phyloP scores from a whole-genome alignment of 306 rosid species.

The Malus sylvestris region DNA sequence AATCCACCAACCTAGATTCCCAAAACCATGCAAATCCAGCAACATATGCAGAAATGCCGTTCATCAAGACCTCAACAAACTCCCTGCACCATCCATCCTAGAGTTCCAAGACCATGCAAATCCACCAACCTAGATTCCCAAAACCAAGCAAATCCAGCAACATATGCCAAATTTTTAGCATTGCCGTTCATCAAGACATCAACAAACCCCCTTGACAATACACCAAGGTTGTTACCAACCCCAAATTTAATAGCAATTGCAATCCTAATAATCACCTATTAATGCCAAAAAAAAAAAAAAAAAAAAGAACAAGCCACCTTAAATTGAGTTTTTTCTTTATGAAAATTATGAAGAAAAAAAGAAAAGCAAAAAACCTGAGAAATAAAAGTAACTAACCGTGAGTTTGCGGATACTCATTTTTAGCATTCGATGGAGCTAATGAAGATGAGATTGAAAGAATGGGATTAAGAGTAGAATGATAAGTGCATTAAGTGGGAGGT shows the following conservation, averaged over 20 bases:
- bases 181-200: slow-evolving; percentile 22
- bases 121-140: slow-evolving; percentile 52
- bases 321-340: no score
- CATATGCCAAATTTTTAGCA: no score
- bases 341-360: no score
- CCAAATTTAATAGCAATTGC: slow-evolving; percentile 59
- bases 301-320: no score
- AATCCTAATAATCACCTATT: slow-evolving; percentile 44
- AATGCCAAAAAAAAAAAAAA: no score
- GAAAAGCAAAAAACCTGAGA: no score
- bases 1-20: slow-evolving; percentile 46
- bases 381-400: no score
- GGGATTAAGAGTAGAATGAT: no score
- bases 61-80: slow-evolving; percentile 41
- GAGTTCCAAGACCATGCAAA: slow-evolving; percentile 61
- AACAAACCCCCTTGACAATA: slow-evolving; percentile 44
- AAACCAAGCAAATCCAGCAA: slow-evolving; percentile 65
- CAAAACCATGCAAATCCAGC: slow-evolving; percentile 73
- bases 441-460: no score
- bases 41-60: slow-evolving; percentile 45
- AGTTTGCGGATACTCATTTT: no score
- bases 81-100: slow-evolving; percentile 53
- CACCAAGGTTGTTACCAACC: slow-evolving; percentile 45
- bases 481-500: no score
- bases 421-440: no score